Percentiles rank a stretch among this genome's conserved stretches.
phyloP scores from a whole-genome alignment of 495 filamentous ascomycete genomes.

The Xylaria palmicola region DNA sequence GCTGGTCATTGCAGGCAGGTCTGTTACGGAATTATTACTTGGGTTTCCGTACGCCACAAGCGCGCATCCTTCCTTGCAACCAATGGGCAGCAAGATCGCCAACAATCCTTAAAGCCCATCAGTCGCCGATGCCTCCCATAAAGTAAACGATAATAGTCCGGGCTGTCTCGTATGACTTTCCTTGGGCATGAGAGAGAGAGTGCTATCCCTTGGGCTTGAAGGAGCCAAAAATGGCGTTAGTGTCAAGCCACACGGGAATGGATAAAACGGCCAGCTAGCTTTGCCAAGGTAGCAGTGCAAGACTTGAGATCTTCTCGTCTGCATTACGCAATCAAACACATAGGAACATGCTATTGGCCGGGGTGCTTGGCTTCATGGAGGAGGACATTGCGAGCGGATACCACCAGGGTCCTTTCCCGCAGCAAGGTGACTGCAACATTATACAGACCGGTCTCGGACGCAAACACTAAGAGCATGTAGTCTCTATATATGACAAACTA shows the following conservation, averaged over 20 bases:
- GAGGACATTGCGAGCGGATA: slow-evolving; percentile 15
- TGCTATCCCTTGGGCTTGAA: background rate
- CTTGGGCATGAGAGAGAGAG: background rate
- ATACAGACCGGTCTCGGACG: slow-evolving; percentile 14
- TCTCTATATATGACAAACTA: background rate
- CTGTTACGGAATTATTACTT: background rate
- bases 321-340: slow-evolving; percentile 10
- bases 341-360: background rate
- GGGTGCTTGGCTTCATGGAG: background rate
- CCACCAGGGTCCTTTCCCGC: slow-evolving; percentile 1
- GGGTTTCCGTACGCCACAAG: background rate
- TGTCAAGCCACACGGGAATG: background rate
- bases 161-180: background rate
- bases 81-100: background rate
- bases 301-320: background rate
- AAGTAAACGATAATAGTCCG: background rate
- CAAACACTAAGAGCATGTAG: background rate
- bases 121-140: background rate
- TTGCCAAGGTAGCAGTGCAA: slow-evolving; percentile 9
- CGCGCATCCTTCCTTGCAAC: background rate
- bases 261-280: background rate
- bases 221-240: background rate
- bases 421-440: slow-evolving; percentile 6
- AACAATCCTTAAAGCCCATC: background rate
- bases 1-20: too few relatives aligned